Conservation (phyloP, 2,329 filamentous ascomycete genomes). For the Trichoderma aggressivum region DNA sequence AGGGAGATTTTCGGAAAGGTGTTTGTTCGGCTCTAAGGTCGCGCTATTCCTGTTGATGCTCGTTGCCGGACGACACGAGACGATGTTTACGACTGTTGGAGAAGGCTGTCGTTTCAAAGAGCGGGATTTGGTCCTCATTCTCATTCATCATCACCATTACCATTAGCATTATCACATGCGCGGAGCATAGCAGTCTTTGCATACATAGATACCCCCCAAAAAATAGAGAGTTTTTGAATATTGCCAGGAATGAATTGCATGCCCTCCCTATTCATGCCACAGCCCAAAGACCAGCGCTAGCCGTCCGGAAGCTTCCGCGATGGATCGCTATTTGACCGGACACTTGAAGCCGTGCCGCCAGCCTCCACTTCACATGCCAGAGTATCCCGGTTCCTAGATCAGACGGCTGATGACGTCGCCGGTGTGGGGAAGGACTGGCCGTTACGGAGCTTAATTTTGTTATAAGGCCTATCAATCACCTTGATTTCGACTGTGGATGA, state of each 20-base stretch:
- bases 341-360: background rate
- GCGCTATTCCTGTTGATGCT: background rate
- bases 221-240: background rate
- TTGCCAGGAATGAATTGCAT: background rate
- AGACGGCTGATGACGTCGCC: background rate
- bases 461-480: background rate
- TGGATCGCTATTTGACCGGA: background rate
- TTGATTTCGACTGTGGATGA: background rate
- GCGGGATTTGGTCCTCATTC: background rate
- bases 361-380: slow-evolving; percentile 12
- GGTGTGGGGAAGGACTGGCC: background rate
- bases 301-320: background rate
- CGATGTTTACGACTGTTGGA: background rate
- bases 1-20: slow-evolving; percentile 87
- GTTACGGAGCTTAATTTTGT: background rate
- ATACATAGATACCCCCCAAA: slow-evolving; percentile 10
- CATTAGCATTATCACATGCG: background rate
- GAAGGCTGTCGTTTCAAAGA: background rate
- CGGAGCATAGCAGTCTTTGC: background rate
- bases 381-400: background rate
- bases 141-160: background rate
- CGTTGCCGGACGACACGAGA: background rate
- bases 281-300: background rate
- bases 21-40: slow-evolving; percentile 61
- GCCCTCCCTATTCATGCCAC: background rate